Percentiles rank a stretch among this genome's conserved stretches.
phyloP scores from a whole-genome alignment of 176 grass and related monocot genomes.

The Pontederia paniculata region DNA sequence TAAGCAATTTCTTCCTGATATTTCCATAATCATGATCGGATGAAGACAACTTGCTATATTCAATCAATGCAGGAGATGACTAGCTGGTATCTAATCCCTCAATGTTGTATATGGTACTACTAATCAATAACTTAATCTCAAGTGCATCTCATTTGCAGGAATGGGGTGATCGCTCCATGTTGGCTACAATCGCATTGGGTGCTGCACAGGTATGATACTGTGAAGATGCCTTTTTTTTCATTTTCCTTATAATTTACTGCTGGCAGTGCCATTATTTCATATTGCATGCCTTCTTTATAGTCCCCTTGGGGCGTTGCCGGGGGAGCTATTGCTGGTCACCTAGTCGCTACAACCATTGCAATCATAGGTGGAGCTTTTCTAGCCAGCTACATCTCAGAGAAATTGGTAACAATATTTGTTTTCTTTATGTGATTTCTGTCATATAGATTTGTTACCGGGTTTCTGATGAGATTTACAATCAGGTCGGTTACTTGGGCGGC shows the following conservation, averaged over 20 bases:
- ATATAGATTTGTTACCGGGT: not conserved
- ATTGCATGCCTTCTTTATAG: slow-evolving; percentile 22
- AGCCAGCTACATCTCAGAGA: slow-evolving; percentile 87
- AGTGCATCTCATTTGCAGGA: slow-evolving; percentile 38
- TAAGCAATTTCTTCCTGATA: slow-evolving; percentile 24
- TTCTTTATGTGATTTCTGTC: not conserved
- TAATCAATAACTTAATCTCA: not conserved
- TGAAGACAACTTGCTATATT: not conserved
- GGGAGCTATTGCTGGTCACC: slow-evolving; percentile 79
- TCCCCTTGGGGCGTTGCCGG: slow-evolving; percentile 83
- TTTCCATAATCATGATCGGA: not conserved
- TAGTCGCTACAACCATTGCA: slow-evolving; percentile 71
- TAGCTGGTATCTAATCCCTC: too few relatives aligned
- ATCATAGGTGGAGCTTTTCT: slow-evolving; percentile 81
- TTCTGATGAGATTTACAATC: not conserved
- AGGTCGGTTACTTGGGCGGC: slow-evolving; percentile 87
- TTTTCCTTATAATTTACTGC: not conserved
- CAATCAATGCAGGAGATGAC: too few relatives aligned
- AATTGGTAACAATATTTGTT: slow-evolving; percentile 41
- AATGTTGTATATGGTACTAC: too few relatives aligned
- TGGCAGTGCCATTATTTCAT: not conserved
- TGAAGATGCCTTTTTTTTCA: not conserved
- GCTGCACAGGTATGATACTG: slow-evolving; percentile 66
- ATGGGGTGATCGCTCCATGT: slow-evolving; percentile 97
- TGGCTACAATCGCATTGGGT: slow-evolving; percentile 90